Evolutionary conservation across 2,329 filamentous ascomycete species (phyloP).

Genomic region (Teratosphaeria pseudoeucalypti): DNA sequence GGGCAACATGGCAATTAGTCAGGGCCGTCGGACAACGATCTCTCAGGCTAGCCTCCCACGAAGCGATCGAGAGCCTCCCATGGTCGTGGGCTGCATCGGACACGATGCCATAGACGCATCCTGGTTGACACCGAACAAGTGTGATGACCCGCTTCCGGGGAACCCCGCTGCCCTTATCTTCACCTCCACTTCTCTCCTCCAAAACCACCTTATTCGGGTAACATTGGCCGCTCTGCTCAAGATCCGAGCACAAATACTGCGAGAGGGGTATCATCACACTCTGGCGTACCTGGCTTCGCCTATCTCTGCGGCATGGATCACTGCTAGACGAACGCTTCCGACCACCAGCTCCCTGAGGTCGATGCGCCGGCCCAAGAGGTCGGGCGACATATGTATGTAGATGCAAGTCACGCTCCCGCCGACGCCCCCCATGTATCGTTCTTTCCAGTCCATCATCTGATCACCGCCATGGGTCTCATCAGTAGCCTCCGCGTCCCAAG

Average conservation of each 20-base stretch:
- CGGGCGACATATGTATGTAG: neutral
- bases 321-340: neutral
- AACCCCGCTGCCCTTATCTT: neutral
- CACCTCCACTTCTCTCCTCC: neutral
- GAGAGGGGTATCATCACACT: neutral
- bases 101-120: neutral
- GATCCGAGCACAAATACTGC: neutral
- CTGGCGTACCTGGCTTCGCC: neutral
- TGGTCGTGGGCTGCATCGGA: neutral
- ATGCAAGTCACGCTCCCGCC: neutral
- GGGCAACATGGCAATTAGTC: neutral
- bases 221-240: neutral
- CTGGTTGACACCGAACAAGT: no score
- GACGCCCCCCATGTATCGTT: neutral
- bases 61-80: neutral
- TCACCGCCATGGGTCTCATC: neutral
- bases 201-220: neutral
- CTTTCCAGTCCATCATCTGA: neutral
- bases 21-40: neutral
- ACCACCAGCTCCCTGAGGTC: neutral
- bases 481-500: constrained; percentile 15
- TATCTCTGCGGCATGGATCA: neutral
- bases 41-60: neutral
- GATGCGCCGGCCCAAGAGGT: neutral
- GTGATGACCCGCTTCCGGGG: neutral